Evolutionary conservation across 1,284 basidiomycete genomes (phyloP).

Genomic region (Laetiporus sulphureus): DNA sequence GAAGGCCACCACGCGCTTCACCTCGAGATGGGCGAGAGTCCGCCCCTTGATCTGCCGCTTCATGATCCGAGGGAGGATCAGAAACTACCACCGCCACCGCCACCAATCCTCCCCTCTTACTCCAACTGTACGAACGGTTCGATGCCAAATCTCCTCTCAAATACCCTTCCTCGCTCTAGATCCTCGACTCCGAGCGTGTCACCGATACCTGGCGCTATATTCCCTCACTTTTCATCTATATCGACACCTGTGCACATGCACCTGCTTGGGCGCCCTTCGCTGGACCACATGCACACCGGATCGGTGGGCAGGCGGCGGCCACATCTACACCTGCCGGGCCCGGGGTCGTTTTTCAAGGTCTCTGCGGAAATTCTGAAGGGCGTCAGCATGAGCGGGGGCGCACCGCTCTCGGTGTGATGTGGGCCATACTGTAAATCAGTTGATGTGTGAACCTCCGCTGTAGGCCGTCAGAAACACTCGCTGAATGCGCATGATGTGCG

Average conservation of each 20-base stretch:
- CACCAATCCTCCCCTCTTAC: not conserved
- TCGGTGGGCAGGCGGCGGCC: not conserved
- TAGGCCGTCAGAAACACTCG: too few relatives aligned
- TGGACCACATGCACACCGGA: not conserved
- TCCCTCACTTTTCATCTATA: not conserved
- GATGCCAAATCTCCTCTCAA: not conserved
- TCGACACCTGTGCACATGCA: not conserved
- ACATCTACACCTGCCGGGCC: constrained; percentile 1
- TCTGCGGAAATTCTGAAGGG: constrained; percentile 41
- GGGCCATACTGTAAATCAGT: too few relatives aligned
- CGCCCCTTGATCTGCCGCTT: not conserved
- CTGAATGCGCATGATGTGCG: too few relatives aligned
- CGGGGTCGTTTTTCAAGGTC: constrained; percentile 9
- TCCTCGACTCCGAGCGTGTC: not conserved
- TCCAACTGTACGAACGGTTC: not conserved
- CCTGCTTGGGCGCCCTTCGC: too few relatives aligned
- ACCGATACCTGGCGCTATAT: not conserved
- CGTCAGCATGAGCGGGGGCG: constrained; percentile 21
- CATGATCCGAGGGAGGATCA: too few relatives aligned
- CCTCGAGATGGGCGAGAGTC: not conserved
- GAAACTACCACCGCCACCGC: too few relatives aligned
- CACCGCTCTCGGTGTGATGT: constrained; percentile 4
- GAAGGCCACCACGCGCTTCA: not conserved
- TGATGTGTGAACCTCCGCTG: too few relatives aligned
- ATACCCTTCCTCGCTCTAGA: not conserved